Evolutionary conservation across 306 rosid species (phyloP).

Genomic region (Neltuma alba): DNA sequence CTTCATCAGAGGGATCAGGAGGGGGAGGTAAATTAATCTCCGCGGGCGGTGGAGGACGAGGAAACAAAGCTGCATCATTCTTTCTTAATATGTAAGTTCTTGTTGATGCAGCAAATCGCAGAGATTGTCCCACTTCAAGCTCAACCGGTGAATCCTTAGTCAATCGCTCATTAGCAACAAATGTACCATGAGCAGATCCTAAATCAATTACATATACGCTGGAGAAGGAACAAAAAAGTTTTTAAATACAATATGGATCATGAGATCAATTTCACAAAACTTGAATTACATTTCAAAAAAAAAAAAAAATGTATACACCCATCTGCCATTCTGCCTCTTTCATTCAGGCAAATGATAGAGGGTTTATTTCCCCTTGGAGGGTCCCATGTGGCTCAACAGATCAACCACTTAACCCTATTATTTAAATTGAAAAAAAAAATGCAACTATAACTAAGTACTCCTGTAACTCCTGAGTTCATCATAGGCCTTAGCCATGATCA

Average conservation of each 20-base stretch:
- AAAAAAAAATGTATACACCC: slow-evolving; percentile 10
- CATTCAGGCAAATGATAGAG: background rate
- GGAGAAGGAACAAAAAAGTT: slow-evolving; percentile 38
- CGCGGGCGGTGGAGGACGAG: slow-evolving; percentile 63
- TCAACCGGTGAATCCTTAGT: slow-evolving; percentile 91
- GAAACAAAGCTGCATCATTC: slow-evolving; percentile 86
- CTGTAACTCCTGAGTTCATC: slow-evolving; percentile 5
- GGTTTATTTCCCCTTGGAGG: slow-evolving; percentile 21
- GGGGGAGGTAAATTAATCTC: slow-evolving; percentile 81
- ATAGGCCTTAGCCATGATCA: slow-evolving; percentile 8
- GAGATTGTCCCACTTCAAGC: slow-evolving; percentile 93
- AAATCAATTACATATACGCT: slow-evolving; percentile 92
- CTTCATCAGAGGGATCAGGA: slow-evolving; percentile 92
- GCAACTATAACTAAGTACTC: background rate
- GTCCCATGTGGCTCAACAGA: slow-evolving; percentile 12
- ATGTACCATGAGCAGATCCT: slow-evolving; percentile 99
- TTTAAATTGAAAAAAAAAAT: background rate
- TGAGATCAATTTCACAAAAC: slow-evolving; percentile 4
- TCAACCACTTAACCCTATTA: slow-evolving; percentile 7
- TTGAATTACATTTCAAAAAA: background rate
- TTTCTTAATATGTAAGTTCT: slow-evolving; percentile 75
- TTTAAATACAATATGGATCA: slow-evolving; percentile 26
- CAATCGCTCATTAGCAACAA: slow-evolving; percentile 96
- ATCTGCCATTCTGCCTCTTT: background rate
- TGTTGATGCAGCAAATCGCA: slow-evolving; percentile 97